Base-by-base conservation (phyloP, 192 early-diverging fungal species). In the Cladochytrium replicatum region DNA sequence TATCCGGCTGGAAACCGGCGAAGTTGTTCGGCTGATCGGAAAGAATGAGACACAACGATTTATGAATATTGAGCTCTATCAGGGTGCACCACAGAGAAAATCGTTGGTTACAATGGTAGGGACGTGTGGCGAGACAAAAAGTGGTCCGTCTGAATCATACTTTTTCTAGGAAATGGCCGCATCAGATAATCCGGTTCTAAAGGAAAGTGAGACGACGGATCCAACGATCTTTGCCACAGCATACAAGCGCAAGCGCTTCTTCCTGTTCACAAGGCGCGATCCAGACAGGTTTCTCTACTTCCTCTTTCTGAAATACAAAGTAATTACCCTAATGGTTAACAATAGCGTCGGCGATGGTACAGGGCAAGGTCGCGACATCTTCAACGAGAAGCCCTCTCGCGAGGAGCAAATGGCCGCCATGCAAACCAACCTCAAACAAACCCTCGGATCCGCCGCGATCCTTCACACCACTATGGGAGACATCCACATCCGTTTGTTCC, bases 311-410 rank as follows among this genome's bases (percentile, higher is more conserved):
- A 29, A 41, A 43, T 24, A 43, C 50, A 1, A 0, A 0, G 1
- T 15, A 50, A 19, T 59, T 58, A 39, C 19, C 52, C n/a, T 26
- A 17, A 2, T 67, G 50, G 17, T 50, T 65, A 71, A 38, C 57
- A 67, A 6, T 32, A 60, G 25, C 34, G 63, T 6, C 63, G 67
- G 74, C 27, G 80, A 78, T 30, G 70, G 68, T 77, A 86, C 21
- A 9, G 43, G 51, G 31, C 44, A 44, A 1, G 52, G 68, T 29
- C 79, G 95, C 39, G 95, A 98, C 71, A 81, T 96, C 29, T 98
- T 93, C 57, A 98, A 98, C 68, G 95, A 98, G 53, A 92, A 92
- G 56, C 95, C 95, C 0, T 87, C 91, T 0, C 73, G 87, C 25
- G 92, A 96, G 57, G 95, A 98, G 67, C 91, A 91, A 44, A 91